Conservation (phyloP, 2,329 filamentous ascomycete genomes). For the Neurospora sp. region DNA sequence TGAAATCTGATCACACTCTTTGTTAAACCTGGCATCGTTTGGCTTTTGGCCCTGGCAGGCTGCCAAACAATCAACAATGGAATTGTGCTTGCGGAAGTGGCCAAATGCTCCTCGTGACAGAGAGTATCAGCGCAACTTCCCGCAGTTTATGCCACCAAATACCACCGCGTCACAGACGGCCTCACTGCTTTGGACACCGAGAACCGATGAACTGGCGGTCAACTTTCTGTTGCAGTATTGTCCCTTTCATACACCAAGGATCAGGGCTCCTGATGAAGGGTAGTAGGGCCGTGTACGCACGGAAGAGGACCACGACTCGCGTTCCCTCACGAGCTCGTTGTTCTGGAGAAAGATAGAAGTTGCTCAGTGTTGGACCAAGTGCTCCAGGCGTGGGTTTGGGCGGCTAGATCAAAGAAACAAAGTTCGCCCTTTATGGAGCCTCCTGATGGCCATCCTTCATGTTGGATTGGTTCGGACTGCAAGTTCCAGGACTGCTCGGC, state of each 20-base stretch:
- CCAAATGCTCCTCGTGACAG: not conserved
- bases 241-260: slow-evolving; percentile 19
- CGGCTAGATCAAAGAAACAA: not conserved
- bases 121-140: not conserved
- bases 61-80: slow-evolving; percentile 16
- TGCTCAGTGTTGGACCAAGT: slow-evolving; percentile 2
- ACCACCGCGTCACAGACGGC: not conserved
- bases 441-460: not conserved
- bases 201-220: slow-evolving; percentile 11
- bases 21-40: slow-evolving; percentile 18
- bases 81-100: slow-evolving; percentile 8
- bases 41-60: slow-evolving; percentile 9
- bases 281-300: slow-evolving; percentile 2
- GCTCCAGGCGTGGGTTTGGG: not conserved
- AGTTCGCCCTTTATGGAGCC: not conserved
- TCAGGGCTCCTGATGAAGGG: slow-evolving; percentile 15
- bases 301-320: slow-evolving; percentile 18
- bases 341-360: not conserved
- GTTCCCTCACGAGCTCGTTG: slow-evolving; percentile 9
- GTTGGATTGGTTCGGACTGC: not conserved
- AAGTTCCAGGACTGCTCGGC: not conserved
- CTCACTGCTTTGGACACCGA: not conserved
- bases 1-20: slow-evolving; percentile 17
- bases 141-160: not conserved
- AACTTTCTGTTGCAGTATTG: slow-evolving; percentile 18